Evolutionary conservation across 371 early-diverging fungal genomes (phyloP).

Genomic region (Lichtheimia corymbifera): DNA sequence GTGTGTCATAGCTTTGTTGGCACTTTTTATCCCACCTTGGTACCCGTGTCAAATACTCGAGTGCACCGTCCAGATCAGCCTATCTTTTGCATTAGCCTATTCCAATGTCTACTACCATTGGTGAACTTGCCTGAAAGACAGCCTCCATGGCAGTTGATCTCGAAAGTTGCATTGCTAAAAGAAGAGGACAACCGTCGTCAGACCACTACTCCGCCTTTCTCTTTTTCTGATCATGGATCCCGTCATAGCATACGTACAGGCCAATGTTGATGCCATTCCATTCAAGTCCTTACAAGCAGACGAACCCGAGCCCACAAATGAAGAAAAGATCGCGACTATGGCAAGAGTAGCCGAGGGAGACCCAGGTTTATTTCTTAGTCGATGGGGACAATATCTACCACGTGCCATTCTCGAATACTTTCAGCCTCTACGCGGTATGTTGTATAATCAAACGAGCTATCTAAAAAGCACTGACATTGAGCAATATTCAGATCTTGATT

Average conservation of each 20-base stretch:
- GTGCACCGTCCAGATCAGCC: constrained; percentile 23
- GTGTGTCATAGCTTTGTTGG: no score
- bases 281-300: constrained; percentile 43
- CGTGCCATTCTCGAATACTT: constrained; percentile 31
- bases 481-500: constrained; percentile 14
- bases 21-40: not conserved
- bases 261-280: constrained; percentile 30
- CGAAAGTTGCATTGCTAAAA: not conserved
- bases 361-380: constrained; percentile 48
- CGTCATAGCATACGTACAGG: not conserved
- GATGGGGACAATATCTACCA: constrained; percentile 50
- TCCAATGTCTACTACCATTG: not conserved
- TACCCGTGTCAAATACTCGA: constrained; percentile 14
- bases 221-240: constrained; percentile 6
- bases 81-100: not conserved
- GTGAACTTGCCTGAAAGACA: constrained; percentile 5
- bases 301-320: constrained; percentile 29
- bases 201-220: not conserved
- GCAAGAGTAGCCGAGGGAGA: constrained; percentile 25
- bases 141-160: not conserved
- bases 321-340: constrained; percentile 38
- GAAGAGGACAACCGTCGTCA: no score
- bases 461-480: no score
- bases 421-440: constrained; percentile 24
- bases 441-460: no score